Evolutionary conservation across 441 rosid genomes (phyloP).

Genomic region (Pelargonium cotyledonis): DNA sequence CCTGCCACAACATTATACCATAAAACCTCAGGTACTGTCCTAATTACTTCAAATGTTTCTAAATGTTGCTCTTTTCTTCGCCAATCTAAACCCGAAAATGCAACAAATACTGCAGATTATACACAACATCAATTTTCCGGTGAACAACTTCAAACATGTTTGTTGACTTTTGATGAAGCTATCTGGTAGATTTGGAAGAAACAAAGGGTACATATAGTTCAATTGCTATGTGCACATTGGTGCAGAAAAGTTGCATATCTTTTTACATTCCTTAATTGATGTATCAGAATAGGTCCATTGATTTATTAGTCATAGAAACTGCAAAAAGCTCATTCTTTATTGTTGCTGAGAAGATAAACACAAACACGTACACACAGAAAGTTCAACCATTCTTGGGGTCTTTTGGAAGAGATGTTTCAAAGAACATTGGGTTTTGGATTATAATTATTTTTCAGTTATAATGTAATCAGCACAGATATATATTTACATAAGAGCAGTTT

Average conservation of each 20-base stretch:
- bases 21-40: slow-evolving; percentile 25
- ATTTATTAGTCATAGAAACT: not conserved
- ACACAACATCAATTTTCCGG: slow-evolving; percentile 12
- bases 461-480: not conserved
- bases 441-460: not conserved
- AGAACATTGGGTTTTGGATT: not conserved
- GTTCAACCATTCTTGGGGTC: not conserved
- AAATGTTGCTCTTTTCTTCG: not conserved
- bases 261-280: not conserved
- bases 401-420: not conserved
- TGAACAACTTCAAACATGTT: not conserved
- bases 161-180: slow-evolving; percentile 4
- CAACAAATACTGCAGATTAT: slow-evolving; percentile 26
- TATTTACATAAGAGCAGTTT: too few species aligned
- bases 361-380: not conserved
- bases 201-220: not conserved
- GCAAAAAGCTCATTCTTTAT: not conserved
- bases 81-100: slow-evolving; percentile 5
- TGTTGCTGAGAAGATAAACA: slow-evolving; percentile 3
- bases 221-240: not conserved
- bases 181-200: slow-evolving; percentile 1
- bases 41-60: not conserved
- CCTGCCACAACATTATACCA: slow-evolving; percentile 66
- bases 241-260: not conserved
- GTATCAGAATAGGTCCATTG: not conserved